Evolutionary conservation across 2,329 filamentous ascomycete species (phyloP), one percentile per base, ranked within the genome.

Genomic region (Beauveria bassiana): DNA sequence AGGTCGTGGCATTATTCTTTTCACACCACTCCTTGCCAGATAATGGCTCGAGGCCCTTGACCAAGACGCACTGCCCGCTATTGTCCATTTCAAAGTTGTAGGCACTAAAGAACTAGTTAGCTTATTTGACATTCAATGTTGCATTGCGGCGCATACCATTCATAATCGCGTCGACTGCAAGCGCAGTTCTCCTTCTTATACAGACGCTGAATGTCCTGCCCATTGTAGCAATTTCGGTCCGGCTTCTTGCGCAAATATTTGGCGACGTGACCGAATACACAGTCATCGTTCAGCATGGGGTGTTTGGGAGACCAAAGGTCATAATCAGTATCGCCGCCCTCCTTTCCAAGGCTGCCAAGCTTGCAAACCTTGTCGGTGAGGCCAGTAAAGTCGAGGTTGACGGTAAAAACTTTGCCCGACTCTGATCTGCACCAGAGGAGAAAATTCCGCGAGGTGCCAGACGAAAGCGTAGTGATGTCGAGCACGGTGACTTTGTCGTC

Each of bases 391-490:
- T 99, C 95, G 8, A 99, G 73, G 66, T 96, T 96, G 69, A 96
- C 79, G 0, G 91, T 88, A 57, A 88, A 82, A 20, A 92, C 74
- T 61, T 85, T 78, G 55, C 81, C 81, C 42, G 79, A 78, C 57
- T 78, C 75, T 14, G 69, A 68, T 63, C 85, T 82, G 64, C 88
- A 91, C 96, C 95, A 99, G 22, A 99, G 79, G 22, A 99, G 74
- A 73, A 99, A 97, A 71, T 96, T 96, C 60, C 90, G 87, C 22
- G 93, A 96, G 6, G 87, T 91, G 69, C 96, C 95, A 26, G 90
- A 93, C 4, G 90, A 89, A 1, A 97, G 82, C 1, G 93, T 97
- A 0, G 92, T 92, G 65, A 99, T 89, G 68, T 95, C 89, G 20
- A 84, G 78, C 38, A 98, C 85, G 3, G 83, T 78, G 67, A 96